Base-by-base conservation (phyloP, 169 alveolate genomes). In the Nephromyces sp. region DNA sequence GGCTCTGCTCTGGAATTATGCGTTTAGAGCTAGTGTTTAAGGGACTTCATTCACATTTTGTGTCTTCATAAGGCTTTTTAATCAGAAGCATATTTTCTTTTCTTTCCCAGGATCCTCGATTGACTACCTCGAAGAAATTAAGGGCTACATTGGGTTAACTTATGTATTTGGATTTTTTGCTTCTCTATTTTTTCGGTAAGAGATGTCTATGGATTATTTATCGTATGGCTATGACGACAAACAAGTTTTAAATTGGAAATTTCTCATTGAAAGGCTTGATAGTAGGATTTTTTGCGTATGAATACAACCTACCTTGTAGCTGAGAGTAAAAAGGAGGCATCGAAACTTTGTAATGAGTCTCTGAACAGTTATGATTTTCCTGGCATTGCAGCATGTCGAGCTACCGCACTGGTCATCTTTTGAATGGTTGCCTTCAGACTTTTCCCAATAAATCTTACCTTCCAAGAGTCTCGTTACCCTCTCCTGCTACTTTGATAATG, bases 61-160 rank as follows among this genome's bases (percentile, higher is more conserved):
- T 8, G 21, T 21, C 52, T 3, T 6, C 6, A 3, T 6, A 33
- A n/a, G 1, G 22, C 24, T 1, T 30, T 5, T 30, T 4, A 22
- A 35, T 3, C 51, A 5, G 29, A 27, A 2, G 32, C 31, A 0
- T 4, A 2, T 68, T 32, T 21, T 29, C 66, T 35, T 15, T 28
- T 32, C 3, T 33, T 34, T 52, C 33, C 57, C 70, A 74, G 87
- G 87, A n/a, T 75, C 82, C 22, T 84, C 87, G 22, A 81, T 82
- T 25, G 84, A 79, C 31, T 68, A 29, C 52, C 66, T 81, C 24
- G 74, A 28, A 30, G 77, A 77, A 53, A 74, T 82, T 34, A 31
- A 71, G 3, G 87, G 85, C 1, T 82, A 43, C 72, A 75, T 82
- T 3, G 87, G 87, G 32, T 75, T 82, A 15, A 85, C 85, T 21